A percentile compares a stretch with the other conserved stretches of the same genome.
Evolutionary conservation across 1,284 basidiomycete species (phyloP).

Genomic region (Heterobasidion annosum): DNA sequence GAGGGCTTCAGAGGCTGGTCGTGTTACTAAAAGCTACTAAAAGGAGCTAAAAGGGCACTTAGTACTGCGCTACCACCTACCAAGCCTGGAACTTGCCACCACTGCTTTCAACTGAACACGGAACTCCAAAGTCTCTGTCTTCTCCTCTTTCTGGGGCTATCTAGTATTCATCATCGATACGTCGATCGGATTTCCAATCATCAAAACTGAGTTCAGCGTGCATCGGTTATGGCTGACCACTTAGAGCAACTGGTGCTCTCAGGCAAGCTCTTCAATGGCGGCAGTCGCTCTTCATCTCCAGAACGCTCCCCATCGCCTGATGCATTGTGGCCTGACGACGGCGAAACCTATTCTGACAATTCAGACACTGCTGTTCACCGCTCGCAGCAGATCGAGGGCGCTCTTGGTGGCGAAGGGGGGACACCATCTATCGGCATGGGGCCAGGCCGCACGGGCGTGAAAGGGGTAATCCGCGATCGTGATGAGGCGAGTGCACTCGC

Average conservation of each 20-base stretch:
- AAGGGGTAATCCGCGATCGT: conserved; percentile 74
- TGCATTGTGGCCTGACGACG: conserved; percentile 20
- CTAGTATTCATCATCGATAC: no score
- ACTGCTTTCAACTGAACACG: no score
- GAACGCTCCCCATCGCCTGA: conserved; percentile 39
- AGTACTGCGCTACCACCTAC: no score
- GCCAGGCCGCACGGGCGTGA: conserved; percentile 74
- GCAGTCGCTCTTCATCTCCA: conserved; percentile 32
- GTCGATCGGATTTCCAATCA: no score
- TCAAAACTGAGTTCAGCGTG: no score
- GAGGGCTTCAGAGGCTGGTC: no score
- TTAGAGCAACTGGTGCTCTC: conserved; percentile 72
- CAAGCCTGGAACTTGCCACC: no score
- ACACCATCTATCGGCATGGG: conserved; percentile 66
- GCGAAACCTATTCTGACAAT: conserved; percentile 26
- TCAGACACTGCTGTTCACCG: conserved; percentile 13
- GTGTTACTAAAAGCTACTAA: no score
- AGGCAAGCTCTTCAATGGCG: conserved; percentile 60
- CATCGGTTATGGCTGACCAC: conserved; percentile 3
- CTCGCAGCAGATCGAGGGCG: conserved; percentile 14
- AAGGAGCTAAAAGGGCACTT: no score
- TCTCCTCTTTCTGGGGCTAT: no score
- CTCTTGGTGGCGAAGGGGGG: conserved; percentile 12
- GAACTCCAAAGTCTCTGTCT: no score
- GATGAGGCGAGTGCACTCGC: conserved; percentile 54